phyloP scores from a whole-genome alignment of 495 filamentous ascomycete genomes.

The Penicillium pancosmium region DNA sequence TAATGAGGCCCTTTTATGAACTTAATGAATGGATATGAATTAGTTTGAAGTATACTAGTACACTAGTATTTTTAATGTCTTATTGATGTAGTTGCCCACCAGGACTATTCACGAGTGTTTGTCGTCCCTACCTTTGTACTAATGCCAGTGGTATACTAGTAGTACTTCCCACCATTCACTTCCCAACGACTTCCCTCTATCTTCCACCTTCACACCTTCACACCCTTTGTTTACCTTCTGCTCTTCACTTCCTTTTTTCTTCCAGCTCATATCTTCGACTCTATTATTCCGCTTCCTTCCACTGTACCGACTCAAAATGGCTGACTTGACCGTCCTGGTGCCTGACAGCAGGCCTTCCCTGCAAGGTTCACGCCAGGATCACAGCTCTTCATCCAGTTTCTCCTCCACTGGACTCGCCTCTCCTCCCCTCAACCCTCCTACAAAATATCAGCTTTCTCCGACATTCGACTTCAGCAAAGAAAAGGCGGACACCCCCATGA shows the following conservation, averaged over 20 bases:
- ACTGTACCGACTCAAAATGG: too few relatives aligned
- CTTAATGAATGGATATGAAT: slow-evolving; percentile 22
- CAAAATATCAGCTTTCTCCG: background rate
- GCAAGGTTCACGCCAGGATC: background rate
- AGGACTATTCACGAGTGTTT: too few relatives aligned
- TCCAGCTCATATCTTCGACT: background rate
- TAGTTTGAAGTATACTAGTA: background rate
- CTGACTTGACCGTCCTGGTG: too few relatives aligned
- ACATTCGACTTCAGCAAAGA: background rate
- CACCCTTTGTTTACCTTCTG: background rate
- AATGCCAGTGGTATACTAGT: too few relatives aligned
- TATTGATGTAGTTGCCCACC: background rate
- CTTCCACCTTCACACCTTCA: background rate
- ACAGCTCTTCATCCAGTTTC: background rate
- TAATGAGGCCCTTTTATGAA: slow-evolving; percentile 15
- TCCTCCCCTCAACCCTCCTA: background rate
- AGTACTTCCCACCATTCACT: too few relatives aligned
- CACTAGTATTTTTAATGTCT: background rate
- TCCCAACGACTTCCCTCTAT: too few relatives aligned
- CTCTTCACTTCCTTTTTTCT: background rate
- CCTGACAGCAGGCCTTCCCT: background rate
- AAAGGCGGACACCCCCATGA: background rate
- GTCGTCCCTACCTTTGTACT: too few relatives aligned
- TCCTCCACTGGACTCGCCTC: background rate
- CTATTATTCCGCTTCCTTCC: background rate